Evolutionary conservation across 2,329 filamentous ascomycete species (phyloP).

Genomic region (Pseudogymnoascus sp.): DNA sequence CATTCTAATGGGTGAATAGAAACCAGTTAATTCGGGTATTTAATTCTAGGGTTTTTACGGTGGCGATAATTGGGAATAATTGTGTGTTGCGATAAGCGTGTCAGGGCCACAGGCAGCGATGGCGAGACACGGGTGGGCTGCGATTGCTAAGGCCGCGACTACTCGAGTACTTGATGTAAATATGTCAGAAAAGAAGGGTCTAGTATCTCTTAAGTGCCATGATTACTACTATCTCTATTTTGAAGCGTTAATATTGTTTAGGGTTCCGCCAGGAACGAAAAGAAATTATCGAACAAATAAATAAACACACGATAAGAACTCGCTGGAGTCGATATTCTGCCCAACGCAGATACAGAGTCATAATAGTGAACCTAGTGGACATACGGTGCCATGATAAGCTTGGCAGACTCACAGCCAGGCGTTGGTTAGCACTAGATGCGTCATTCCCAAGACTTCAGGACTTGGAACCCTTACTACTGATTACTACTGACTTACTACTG

Average conservation of each 20-base stretch:
- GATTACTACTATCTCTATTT: neutral
- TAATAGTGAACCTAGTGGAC: neutral
- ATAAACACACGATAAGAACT: neutral
- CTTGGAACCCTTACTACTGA: neutral
- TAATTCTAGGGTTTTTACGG: slow-evolving; percentile 5
- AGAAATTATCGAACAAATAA: neutral
- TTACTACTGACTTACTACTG: neutral
- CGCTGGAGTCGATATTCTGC: neutral
- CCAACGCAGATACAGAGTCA: neutral
- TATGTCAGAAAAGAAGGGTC: neutral
- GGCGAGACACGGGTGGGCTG: neutral
- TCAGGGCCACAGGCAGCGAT: neutral
- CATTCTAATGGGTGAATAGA: neutral
- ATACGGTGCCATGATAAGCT: neutral
- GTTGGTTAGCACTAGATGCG: neutral
- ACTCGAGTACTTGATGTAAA: neutral
- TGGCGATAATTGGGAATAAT: slow-evolving; percentile 1
- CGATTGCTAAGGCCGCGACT: neutral
- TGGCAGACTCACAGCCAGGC: neutral
- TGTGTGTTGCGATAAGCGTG: slow-evolving; percentile 1
- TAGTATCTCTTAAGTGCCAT: neutral
- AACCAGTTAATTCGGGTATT: neutral
- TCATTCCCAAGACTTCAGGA: neutral
- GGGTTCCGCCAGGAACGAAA: neutral
- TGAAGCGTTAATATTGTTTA: neutral